Evolutionary conservation across 1,139 yeast species (phyloP), one percentile per base, ranked within the genome.

Genomic region (Saccharomycopsis hybrid): DNA sequence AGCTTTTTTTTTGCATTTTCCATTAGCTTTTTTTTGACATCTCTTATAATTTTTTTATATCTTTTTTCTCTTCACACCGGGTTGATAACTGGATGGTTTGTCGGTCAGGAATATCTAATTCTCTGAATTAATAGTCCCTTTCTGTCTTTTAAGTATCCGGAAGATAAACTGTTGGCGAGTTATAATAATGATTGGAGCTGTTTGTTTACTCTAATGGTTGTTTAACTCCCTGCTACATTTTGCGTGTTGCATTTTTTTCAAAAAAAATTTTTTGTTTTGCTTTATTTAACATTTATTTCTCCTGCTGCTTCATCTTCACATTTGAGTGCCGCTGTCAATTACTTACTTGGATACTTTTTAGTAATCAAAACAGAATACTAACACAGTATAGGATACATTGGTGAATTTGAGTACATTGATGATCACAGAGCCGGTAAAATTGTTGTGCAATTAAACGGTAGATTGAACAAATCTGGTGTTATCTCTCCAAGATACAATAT

Each of bases 341-440:
- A 18, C 18, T 18, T 18, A 18, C 18, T 18, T 18, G 18, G 18
- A 18, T 18, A 18, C 18, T 18, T 18, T 18, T 18, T 18, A 18
- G 18, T 18, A 18, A 18, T 7, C 40, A 37, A 31, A 11, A 31
- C 7, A 31, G 9, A 7, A 29, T 46, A 42, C 50, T 47, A 47
- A 47, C 40, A 41, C 9, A 36, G 7, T 36, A 7, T 27, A 48
- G 50, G 97, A 63, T 92, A 92, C 92, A 90, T 92, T 77, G 97
- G 94, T 65, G 98, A 92, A 76, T 92, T 92, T 70, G 97, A 90
- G 78, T 88, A 84, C 79, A 90, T 90, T 65, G 97, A 90, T 69
- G 97, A 90, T 78, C 97, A 90, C 87, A 87, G 97, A 82, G 86
- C 97, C 46, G 97, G 97, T 66, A 90, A 90, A 79, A 86, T 90